Evolutionary conservation across 78 protist genomes (phyloP).

Genomic region (Anaeramoeba flamelloides): DNA sequence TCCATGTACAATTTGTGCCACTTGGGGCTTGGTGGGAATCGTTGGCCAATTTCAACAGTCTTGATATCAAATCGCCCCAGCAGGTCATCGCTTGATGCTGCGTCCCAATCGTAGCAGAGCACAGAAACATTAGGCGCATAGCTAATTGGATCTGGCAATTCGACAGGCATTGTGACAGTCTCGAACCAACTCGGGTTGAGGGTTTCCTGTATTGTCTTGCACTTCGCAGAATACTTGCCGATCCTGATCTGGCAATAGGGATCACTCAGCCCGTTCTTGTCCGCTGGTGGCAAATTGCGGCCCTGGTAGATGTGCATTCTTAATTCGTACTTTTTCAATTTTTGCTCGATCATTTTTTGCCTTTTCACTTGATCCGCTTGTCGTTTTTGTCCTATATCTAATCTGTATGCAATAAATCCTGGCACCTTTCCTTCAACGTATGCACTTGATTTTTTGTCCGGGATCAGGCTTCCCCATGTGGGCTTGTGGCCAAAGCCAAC

Average conservation of each 20-base stretch:
- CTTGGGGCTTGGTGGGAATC: not conserved
- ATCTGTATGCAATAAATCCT: conserved; percentile 2
- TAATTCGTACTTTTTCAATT: not conserved
- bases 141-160: conserved; percentile 1
- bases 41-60: not conserved
- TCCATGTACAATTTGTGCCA: not conserved
- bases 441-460: not conserved
- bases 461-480: conserved; percentile 1
- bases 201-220: conserved; percentile 12
- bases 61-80: conserved; percentile 1
- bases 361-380: conserved; percentile 8
- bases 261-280: conserved; percentile 4
- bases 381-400: not conserved
- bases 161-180: not conserved
- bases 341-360: not conserved
- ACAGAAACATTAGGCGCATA: no score
- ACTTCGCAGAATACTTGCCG: not conserved
- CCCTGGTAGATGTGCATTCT: conserved; percentile 4
- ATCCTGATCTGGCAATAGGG: not conserved
- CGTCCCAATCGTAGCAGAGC: conserved; percentile 3
- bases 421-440: conserved; percentile 2
- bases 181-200: conserved; percentile 17
- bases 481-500: conserved; percentile 7
- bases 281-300: conserved; percentile 1
- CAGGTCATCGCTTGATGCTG: not conserved